Base-by-base conservation (phyloP, 768 basidiomycete species). In the Pleurotus pulmonarius region DNA sequence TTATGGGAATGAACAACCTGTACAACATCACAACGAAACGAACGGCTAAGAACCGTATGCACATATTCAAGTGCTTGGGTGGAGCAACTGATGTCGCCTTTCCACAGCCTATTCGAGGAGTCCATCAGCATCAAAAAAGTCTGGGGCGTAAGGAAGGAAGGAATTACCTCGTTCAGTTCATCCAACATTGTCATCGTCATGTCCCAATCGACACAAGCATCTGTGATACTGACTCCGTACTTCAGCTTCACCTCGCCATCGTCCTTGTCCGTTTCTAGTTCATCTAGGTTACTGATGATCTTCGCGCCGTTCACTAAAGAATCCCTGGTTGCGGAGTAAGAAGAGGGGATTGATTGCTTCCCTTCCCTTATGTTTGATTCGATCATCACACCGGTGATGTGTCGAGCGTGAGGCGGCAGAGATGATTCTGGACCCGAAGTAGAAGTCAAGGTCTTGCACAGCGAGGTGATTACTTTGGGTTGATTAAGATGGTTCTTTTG, bases 381-480 rank as follows among this genome's bases (percentile, higher is more conserved):
- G 56, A 98, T 79, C 95, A 98, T 98, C 55, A 94, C 91, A 46
- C 93, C 94, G 82, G 92, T 87, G 63, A 96, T 94, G 59, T 80
- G 75, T 4, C 39, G 37, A n/a, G 37, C 51, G 39, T 53, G 51
- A 34, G 9, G 29, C 29, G 29, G 29, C 29, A 34, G 29, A 34
- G 29, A 34, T 34, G 29, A 11, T 34, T 34, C 29, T 34, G 29
- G 29, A 15, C 12, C 8, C 11, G 15, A 15, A 39, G 16, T 9
- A 25, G 51, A 40, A 15, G 51, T 18, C 37, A 53, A 39, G 5
- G 51, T 53, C 15, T 20, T 12, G 37, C 22, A 39, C 34, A 53
- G 51, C 18, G 37, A 39, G 39, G 51, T 24, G 75, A 64, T 0
- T 85, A 80, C 0, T 91, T 94, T 57, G 91, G 87, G 29, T 79